Evolutionary conservation across 2,329 filamentous ascomycete species (phyloP), one percentile per base, ranked within the genome.

Genomic region (Grosmannia serpens): DNA sequence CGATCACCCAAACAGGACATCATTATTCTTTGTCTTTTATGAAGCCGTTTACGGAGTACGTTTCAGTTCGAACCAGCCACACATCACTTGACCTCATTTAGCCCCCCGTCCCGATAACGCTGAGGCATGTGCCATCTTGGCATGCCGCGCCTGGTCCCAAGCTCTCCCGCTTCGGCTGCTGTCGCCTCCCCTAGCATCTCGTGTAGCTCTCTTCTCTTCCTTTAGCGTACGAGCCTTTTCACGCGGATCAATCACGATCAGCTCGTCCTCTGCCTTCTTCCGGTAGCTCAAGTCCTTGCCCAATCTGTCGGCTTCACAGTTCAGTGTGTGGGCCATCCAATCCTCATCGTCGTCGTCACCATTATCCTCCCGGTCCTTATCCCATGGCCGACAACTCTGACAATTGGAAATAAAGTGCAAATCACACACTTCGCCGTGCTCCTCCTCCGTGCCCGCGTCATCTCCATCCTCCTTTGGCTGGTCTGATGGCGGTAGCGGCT

Each of bases 351-450:
- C 46, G 33, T 55, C 54, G 33, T 57, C 60, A 7, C 55, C 55
- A 6, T 57, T 54, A n/a, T 44, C 56, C 15, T 77, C 75, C 4
- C 77, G 82, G 47, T 77, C 78, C 65, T 85, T 80, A 67, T 95
- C 88, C 90, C 91, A 96, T 0, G 86, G 82, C 60, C 83, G 84
- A 70, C 94, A 97, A 51, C 90, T 96, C 69, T 96, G 90, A 70
- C 94, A 99, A 66, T 95, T 89, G 54, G 88, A 88, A 62, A 99
- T 95, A 71, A 97, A 99, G 70, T 99, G 94, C 41, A 99, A 74
- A 70, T 97, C 94, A 68, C 94, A 99, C 4, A 95, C 77, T 55
- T 80, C 80, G 3, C 84, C 85, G 15, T 58, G 52, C n/a, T 50
- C 6, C 24, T 53, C 38, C 9, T 56, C 38, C 1, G 20, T 24